These are phyloP conservation scores for Suillus bovinus DNA, from an alignment of 768 basidiomycete genomes.

Conservation along the genomic window DNA sequence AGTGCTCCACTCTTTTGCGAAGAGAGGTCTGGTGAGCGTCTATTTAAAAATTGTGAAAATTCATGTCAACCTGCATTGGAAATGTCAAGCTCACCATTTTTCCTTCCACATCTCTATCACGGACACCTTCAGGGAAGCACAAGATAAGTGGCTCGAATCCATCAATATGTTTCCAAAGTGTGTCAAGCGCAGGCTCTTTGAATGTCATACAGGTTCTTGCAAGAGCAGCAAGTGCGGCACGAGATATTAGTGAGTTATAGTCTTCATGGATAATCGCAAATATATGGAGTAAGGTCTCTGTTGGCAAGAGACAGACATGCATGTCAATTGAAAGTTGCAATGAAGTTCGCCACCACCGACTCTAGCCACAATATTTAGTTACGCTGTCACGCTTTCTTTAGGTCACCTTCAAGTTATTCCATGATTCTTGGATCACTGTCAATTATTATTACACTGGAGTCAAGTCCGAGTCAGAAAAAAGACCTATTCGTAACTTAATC, in stretches of 20 bases:
- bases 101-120: neutral
- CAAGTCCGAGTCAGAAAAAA: neutral
- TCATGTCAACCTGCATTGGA: neutral
- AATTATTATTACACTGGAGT: neutral
- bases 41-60: neutral
- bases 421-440: no score
- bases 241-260: neutral
- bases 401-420: no score
- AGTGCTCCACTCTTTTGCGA: neutral
- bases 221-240: neutral
- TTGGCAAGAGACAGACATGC: neutral
- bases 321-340: neutral
- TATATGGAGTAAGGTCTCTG: neutral
- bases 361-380: neutral
- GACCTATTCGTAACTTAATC: conserved; percentile 16
- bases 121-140: neutral
- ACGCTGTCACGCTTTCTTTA: neutral
- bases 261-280: neutral
- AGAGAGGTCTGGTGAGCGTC: neutral
- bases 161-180: neutral
- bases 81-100: neutral
- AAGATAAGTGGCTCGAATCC: neutral
- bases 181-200: neutral
- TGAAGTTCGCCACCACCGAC: neutral
- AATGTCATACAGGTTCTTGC: neutral